Percentiles rank a stretch among this genome's conserved stretches.
These are phyloP conservation scores for Gossypium bickii DNA, from an alignment of 345 rosid species.

Conservation along the genomic window DNA sequence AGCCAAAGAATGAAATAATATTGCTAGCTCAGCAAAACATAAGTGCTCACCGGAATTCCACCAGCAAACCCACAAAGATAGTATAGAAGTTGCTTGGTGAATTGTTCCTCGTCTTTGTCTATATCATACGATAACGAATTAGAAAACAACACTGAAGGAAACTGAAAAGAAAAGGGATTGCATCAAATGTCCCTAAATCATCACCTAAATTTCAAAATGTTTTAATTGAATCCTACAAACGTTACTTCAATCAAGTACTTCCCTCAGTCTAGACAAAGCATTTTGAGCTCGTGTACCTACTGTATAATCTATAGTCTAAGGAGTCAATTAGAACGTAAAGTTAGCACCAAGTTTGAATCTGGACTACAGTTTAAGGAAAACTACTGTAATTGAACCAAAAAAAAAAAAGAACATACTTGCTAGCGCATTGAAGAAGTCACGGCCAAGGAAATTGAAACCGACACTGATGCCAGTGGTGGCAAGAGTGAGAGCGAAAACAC, in stretches of 20 bases:
- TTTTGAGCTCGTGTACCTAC: too few species aligned
- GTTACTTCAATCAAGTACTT: too few species aligned
- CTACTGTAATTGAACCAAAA: too few species aligned
- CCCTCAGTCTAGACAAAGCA: too few species aligned
- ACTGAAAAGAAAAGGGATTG: background rate
- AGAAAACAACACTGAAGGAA: conserved; percentile 1
- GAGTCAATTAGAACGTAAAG: too few species aligned
- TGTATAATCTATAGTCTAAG: too few species aligned
- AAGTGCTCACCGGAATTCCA: conserved; percentile 91
- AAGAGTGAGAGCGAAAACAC: conserved; percentile 81
- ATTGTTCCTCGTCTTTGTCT: conserved; percentile 95
- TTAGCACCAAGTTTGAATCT: too few species aligned
- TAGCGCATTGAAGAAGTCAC: conserved; percentile 93
- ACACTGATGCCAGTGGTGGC: conserved; percentile 93
- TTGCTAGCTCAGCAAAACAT: conserved; percentile 27
- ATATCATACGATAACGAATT: background rate
- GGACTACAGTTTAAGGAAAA: too few species aligned
- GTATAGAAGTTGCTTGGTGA: conserved; percentile 75
- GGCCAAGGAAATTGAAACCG: conserved; percentile 95
- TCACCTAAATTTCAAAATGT: too few species aligned
- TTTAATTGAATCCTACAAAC: too few species aligned
- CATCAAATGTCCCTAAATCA: too few species aligned
- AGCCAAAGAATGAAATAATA: background rate
- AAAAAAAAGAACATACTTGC: conserved; percentile 45
- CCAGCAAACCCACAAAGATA: conserved; percentile 85